phyloP scores from a whole-genome alignment of 2,329 filamentous ascomycete species.

The Neospermospora avenae region DNA sequence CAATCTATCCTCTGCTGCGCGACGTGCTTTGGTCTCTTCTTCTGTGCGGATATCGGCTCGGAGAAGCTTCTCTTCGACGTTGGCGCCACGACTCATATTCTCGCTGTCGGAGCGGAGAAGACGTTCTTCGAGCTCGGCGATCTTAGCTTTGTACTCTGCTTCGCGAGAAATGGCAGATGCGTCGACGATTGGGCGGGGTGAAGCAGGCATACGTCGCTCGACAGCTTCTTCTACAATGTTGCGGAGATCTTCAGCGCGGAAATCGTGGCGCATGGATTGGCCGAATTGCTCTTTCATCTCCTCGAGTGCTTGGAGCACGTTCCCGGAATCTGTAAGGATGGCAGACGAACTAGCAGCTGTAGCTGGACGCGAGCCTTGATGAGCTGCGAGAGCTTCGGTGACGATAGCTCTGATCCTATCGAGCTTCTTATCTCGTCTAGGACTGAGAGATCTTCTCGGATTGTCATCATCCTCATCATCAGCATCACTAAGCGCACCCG shows the following conservation, averaged over 20 bases:
- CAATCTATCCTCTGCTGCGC: slow-evolving; percentile 68
- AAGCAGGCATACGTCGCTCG: slow-evolving; percentile 52
- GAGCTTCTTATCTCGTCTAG: slow-evolving; percentile 71
- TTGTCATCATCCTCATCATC: slow-evolving; percentile 88
- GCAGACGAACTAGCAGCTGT: slow-evolving; percentile 24
- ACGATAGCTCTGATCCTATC: slow-evolving; percentile 77
- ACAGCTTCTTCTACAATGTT: slow-evolving; percentile 62
- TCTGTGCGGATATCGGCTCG: slow-evolving; percentile 58
- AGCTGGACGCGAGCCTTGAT: slow-evolving; percentile 44
- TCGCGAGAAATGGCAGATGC: slow-evolving; percentile 26
- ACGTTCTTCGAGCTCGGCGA: slow-evolving; percentile 62
- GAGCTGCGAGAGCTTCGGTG: slow-evolving; percentile 66
- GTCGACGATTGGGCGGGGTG: slow-evolving; percentile 47
- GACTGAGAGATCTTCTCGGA: slow-evolving; percentile 69
- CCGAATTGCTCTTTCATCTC: slow-evolving; percentile 56
- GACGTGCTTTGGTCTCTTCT: slow-evolving; percentile 58
- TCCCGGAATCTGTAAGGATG: slow-evolving; percentile 36
- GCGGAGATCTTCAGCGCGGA: slow-evolving; percentile 53
- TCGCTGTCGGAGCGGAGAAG: slow-evolving; percentile 54
- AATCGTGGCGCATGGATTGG: slow-evolving; percentile 43
- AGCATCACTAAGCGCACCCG: slow-evolving; percentile 77
- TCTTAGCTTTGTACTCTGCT: slow-evolving; percentile 21
- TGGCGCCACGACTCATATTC: slow-evolving; percentile 43
- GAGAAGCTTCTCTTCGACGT: slow-evolving; percentile 66
- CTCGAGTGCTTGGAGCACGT: slow-evolving; percentile 64